Conservation (phyloP, 495 filamentous ascomycete species). For the Neohortaea acidophila region DNA sequence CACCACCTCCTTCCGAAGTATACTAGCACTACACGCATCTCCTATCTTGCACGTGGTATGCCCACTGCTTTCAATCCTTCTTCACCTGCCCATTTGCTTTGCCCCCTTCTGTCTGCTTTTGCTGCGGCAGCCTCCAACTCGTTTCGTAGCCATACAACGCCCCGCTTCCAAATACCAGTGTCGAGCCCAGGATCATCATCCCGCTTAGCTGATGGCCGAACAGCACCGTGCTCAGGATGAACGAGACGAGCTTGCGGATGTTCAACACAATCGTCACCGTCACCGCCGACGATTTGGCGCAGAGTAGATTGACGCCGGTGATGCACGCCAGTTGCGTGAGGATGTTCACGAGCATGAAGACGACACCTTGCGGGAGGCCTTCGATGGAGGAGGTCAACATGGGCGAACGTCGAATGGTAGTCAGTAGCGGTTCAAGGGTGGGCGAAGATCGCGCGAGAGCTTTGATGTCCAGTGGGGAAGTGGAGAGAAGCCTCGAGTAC, state of each 20-base stretch:
- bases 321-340: conserved; percentile 90
- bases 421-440: conserved; percentile 17
- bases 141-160: conserved; percentile 74
- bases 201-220: conserved; percentile 70
- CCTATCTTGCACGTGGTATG: too few species aligned
- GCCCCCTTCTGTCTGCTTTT: conserved; percentile 5
- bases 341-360: conserved; percentile 63
- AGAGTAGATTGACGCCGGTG: conserved; percentile 81
- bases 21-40: too few species aligned
- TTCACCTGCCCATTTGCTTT: conserved; percentile 4
- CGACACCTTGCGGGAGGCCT: conserved; percentile 49
- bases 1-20: not conserved
- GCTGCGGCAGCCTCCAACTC: conserved; percentile 19
- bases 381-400: conserved; percentile 21
- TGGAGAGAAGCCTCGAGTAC: conserved; percentile 34
- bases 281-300: conserved; percentile 69
- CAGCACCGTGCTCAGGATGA: conserved; percentile 77
- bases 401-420: too few species aligned
- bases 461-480: conserved; percentile 25
- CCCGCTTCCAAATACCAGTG: conserved; percentile 74
- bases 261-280: conserved; percentile 95
- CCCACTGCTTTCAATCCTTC: not conserved
- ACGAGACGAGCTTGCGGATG: conserved; percentile 82
- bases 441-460: not conserved
- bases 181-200: conserved; percentile 65